Percentiles rank a stretch among this genome's conserved stretches.
Conservation (phyloP, 2,329 filamentous ascomycete species). For the Triangularia verruculosa region DNA sequence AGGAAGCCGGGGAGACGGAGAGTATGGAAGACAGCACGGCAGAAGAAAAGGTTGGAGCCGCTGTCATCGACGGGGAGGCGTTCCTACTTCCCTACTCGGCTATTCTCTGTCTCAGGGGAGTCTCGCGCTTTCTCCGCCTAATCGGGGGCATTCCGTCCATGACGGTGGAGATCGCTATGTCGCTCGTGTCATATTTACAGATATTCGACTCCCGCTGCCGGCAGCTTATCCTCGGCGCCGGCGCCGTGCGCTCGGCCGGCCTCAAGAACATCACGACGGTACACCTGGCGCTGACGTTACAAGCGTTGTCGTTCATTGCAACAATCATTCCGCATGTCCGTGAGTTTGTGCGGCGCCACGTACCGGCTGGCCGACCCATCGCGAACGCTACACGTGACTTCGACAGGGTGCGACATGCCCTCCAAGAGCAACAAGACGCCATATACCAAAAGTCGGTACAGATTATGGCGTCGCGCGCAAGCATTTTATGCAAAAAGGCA, state of each 20-base stretch:
- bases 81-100: conserved; percentile 86
- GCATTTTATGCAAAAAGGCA: no score
- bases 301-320: conserved; percentile 83
- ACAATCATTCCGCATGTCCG: conserved; percentile 84
- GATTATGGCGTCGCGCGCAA: conserved; percentile 79
- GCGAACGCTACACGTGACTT: conserved; percentile 73
- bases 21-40: conserved; percentile 15
- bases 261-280: conserved; percentile 96
- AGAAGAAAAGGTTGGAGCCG: conserved; percentile 61
- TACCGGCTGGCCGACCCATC: conserved; percentile 48
- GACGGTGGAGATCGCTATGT: conserved; percentile 75
- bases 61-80: conserved; percentile 77
- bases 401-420: conserved; percentile 77
- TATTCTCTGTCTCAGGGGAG: conserved; percentile 73
- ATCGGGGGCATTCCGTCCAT: conserved; percentile 84
- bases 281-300: conserved; percentile 86
- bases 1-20: conserved; percentile 24
- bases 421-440: conserved; percentile 84
- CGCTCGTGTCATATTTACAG: conserved; percentile 80
- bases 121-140: conserved; percentile 79
- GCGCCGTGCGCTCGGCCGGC: conserved; percentile 82
- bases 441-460: conserved; percentile 93
- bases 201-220: conserved; percentile 94
- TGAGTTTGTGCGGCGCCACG: conserved; percentile 83
- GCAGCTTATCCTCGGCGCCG: conserved; percentile 94